Evolutionary conservation across 768 basidiomycete genomes (phyloP), one percentile per base, ranked within the genome.

Genomic region (Phanerochaete carnosa): DNA sequence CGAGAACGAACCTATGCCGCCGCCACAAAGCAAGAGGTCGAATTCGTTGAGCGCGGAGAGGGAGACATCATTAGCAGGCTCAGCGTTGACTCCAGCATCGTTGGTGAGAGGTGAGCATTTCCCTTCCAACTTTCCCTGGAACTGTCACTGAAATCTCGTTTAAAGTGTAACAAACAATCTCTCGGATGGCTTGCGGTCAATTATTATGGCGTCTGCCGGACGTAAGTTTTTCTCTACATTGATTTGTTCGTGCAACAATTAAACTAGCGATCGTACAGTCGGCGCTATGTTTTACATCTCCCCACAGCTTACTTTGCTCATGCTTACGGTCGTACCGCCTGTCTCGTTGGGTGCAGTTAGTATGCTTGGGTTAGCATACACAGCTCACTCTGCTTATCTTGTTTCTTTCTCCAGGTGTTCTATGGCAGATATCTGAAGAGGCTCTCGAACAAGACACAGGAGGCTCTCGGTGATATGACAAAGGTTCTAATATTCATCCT

Each of bases 241-340:
- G n/a, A 35, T 12, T 15, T 54, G 32, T 12, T 15, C 35, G 32
- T 15, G 23, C 49, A 51, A 5, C 32, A 2, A 11, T 43, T 54
- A 30, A 29, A 5, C n/a, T 12, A 30, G 12, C 26, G 6, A 25
- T 33, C 7, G 23, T 57, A 7, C 66, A 91, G 94, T 98, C 63
- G 93, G 90, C 49, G 92, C 94, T 45, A 99, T 98, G 96, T 86
- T 98, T 66, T 95, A 89, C 73, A 83, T 96, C 57, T 95, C 91
- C 0, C 90, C 92, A 0, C 89, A 88, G 45, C 76, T 99, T 61
- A 98, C 96, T 0, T 72, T 90, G 57, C 78, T 98, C 64, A 98
- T 99, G 96, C 82, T 99, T 55, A 85, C 87, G 35, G 86, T 98
- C 52, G 95, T 98, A 0, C 92, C 92, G 22, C 92, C 92, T 0